Evolutionary conservation across 805 yeast genomes (phyloP).

Genomic region (Nematodospora valgi): DNA sequence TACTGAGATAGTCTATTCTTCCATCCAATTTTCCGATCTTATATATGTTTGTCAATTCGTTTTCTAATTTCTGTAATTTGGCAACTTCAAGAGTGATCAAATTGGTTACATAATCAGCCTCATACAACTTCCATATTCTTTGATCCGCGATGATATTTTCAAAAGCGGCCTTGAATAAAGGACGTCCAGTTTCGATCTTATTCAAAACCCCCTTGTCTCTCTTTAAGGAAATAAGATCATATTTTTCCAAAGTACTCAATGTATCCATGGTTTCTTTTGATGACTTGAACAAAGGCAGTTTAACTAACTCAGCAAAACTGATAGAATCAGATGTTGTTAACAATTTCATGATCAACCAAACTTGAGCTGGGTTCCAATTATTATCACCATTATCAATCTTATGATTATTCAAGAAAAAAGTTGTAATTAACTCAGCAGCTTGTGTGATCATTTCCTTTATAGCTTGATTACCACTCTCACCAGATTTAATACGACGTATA

Average conservation of each 20-base stretch:
- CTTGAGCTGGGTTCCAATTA: slow-evolving; percentile 73
- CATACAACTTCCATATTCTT: slow-evolving; percentile 56
- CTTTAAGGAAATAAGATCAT: slow-evolving; percentile 68
- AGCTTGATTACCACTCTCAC: slow-evolving; percentile 79
- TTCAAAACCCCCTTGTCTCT: slow-evolving; percentile 73
- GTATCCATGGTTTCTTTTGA: slow-evolving; percentile 45
- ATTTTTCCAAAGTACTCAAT: slow-evolving; percentile 69
- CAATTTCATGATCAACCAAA: slow-evolving; percentile 75
- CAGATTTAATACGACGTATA: slow-evolving; percentile 81
- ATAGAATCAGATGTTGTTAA: slow-evolving; percentile 51
- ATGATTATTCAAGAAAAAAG: slow-evolving; percentile 53
- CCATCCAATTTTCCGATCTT: slow-evolving; percentile 54
- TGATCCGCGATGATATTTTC: slow-evolving; percentile 55
- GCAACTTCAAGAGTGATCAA: slow-evolving; percentile 57
- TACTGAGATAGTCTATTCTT: slow-evolving; percentile 63
- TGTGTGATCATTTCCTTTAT: slow-evolving; percentile 75
- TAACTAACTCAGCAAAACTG: slow-evolving; percentile 48
- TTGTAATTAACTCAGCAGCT: slow-evolving; percentile 84
- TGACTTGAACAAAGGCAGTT: slow-evolving; percentile 58
- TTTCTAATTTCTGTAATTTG: slow-evolving; percentile 64
- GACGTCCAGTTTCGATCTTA: slow-evolving; percentile 74
- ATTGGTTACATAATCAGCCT: slow-evolving; percentile 54
- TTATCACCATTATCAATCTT: slow-evolving; percentile 24
- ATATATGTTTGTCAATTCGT: slow-evolving; percentile 61
- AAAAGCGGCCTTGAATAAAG: slow-evolving; percentile 81